Conservation (phyloP, 768 basidiomycete genomes). For the Panaeolus cyanescens region DNA sequence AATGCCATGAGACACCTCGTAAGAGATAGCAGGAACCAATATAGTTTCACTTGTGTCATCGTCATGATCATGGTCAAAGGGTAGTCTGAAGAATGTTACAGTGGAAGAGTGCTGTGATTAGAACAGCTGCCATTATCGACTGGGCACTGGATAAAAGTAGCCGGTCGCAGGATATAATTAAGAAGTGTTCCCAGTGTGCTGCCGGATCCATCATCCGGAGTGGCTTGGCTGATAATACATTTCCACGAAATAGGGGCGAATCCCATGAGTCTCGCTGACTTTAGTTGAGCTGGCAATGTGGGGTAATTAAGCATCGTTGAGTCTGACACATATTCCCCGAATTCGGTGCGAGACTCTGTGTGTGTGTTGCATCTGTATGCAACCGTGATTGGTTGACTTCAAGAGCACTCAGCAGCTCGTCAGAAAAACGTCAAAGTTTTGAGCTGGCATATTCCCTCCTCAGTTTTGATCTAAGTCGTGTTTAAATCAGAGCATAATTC, state of each 20-base stretch:
- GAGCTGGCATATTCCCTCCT: background rate
- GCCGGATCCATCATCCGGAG: background rate
- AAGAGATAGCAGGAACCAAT: background rate
- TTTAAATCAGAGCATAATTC: background rate
- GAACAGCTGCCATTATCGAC: background rate
- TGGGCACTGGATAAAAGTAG: background rate
- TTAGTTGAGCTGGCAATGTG: background rate
- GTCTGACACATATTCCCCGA: constrained; percentile 1
- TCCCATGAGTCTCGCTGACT: background rate
- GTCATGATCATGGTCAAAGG: background rate
- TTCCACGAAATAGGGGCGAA: background rate
- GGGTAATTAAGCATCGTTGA: background rate
- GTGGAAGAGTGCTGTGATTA: background rate
- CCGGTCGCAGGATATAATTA: background rate
- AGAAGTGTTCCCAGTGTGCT: background rate
- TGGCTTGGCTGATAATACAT: background rate
- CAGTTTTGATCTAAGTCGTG: background rate
- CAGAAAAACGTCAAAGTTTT: background rate
- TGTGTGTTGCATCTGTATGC: background rate
- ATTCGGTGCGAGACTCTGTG: background rate
- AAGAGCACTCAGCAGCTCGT: background rate
- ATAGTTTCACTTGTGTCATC: background rate
- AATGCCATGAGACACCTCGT: too few species aligned
- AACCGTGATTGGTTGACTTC: background rate
- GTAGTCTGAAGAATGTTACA: background rate